phyloP scores from a whole-genome alignment of 768 basidiomycete species.

The Tricholoma flavovirens region DNA sequence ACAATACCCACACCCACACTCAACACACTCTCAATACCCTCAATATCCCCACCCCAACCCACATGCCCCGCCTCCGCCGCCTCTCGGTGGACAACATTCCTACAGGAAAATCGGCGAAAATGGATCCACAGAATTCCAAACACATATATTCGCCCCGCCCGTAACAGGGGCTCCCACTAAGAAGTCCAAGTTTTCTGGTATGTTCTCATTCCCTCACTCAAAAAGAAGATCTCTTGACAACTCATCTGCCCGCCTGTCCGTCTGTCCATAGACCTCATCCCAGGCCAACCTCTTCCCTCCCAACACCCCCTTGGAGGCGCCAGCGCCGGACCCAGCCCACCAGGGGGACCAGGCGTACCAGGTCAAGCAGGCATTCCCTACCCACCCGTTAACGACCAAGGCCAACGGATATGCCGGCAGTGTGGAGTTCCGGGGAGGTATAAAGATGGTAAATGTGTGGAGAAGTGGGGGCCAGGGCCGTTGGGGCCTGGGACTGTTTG shows the following conservation, averaged over 20 bases:
- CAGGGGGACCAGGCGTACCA: too few species aligned
- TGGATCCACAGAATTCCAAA: slow-evolving; percentile 40
- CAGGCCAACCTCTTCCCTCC: too few species aligned
- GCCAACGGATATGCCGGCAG: slow-evolving; percentile 73
- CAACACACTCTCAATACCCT: too few species aligned
- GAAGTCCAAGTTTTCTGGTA: slow-evolving; percentile 45
- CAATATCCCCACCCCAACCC: too few species aligned
- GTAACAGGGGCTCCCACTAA: slow-evolving; percentile 70
- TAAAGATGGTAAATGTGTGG: slow-evolving; percentile 82
- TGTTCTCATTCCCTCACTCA: too few species aligned
- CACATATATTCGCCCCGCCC: slow-evolving; percentile 67
- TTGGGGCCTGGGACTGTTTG: slow-evolving; percentile 81
- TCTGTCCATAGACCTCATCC: too few species aligned
- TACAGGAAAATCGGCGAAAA: not conserved
- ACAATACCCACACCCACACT: too few species aligned
- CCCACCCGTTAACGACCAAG: slow-evolving; percentile 49
- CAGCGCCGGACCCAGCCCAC: too few species aligned
- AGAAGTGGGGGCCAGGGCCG: slow-evolving; percentile 85
- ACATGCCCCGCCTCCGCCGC: not conserved
- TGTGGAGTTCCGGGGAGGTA: slow-evolving; percentile 71
- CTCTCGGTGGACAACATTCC: not conserved
- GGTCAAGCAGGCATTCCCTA: slow-evolving; percentile 19
- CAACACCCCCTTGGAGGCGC: too few species aligned
- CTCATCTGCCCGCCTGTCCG: too few species aligned
- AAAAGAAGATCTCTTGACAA: too few species aligned